These are phyloP conservation scores for Monotropa hypopitys DNA, from an alignment of 179 eudicot genomes.

Conservation along the genomic window DNA sequence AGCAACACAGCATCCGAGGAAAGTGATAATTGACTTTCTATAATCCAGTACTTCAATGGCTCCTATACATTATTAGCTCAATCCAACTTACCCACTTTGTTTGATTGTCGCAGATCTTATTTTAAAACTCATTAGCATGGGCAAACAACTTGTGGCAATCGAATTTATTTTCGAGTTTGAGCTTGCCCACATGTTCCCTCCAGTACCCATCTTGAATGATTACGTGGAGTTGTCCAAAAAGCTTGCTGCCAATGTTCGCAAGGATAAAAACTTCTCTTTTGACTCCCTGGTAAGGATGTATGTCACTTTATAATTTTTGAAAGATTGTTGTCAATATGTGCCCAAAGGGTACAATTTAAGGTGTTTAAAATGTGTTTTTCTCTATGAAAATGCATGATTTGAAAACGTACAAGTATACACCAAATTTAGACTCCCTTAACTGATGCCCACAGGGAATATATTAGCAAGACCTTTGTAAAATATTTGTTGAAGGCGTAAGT, in stretches of 20 bases:
- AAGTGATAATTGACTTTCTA: not conserved
- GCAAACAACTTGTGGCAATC: conserved; percentile 29
- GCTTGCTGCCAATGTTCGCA: conserved; percentile 13
- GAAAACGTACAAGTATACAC: too few relatives aligned
- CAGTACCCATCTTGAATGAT: conserved; percentile 26
- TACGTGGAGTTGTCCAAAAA: conserved; percentile 14
- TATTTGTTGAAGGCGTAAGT: too few relatives aligned
- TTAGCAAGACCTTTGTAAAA: too few relatives aligned
- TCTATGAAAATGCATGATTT: too few relatives aligned
- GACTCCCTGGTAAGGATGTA: too few relatives aligned
- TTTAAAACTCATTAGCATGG: conserved; percentile 20
- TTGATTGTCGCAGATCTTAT: conserved; percentile 21
- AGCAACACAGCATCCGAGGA: not conserved
- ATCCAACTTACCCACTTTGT: not conserved
- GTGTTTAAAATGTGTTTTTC: too few relatives aligned
- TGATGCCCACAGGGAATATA: too few relatives aligned
- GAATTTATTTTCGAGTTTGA: conserved; percentile 27
- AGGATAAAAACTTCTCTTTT: conserved; percentile 5
- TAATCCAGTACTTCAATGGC: not conserved
- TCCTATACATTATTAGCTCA: too few relatives aligned
- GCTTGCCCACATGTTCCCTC: conserved; percentile 25
- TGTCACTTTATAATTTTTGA: too few relatives aligned
- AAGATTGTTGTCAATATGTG: too few relatives aligned
- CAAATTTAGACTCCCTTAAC: too few relatives aligned
- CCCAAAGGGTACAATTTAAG: too few relatives aligned